phyloP scores from a whole-genome alignment of 805 yeast species.

The Monosporozyma aquatica region DNA sequence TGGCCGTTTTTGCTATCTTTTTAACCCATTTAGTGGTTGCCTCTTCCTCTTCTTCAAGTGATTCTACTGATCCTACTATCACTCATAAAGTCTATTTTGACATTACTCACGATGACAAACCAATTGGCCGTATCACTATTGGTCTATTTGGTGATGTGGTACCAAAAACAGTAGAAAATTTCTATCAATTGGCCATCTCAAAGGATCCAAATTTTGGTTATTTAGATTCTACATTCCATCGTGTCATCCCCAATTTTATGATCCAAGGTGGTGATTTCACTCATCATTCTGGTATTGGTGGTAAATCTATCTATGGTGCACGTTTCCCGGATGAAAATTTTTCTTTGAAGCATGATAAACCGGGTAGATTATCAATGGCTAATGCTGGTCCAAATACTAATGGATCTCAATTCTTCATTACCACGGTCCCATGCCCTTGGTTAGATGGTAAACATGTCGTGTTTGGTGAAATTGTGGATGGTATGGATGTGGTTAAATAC shows the following conservation, averaged over 20 bases:
- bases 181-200: conserved; percentile 69
- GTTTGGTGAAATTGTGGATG: conserved; percentile 87
- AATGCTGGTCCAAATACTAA: conserved; percentile 73
- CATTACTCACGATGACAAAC: conserved; percentile 66
- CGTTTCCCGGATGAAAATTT: conserved; percentile 66
- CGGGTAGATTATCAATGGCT: conserved; percentile 69
- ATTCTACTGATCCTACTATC: conserved; percentile 31
- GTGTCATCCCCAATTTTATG: conserved; percentile 66
- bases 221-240: conserved; percentile 56
- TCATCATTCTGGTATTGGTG: conserved; percentile 61
- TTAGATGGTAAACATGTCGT: conserved; percentile 92
- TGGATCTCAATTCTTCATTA: conserved; percentile 89
- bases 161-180: conserved; percentile 85
- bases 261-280: conserved; percentile 78
- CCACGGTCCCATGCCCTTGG: conserved; percentile 82
- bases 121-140: conserved; percentile 72
- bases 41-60: no score
- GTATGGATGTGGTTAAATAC: conserved; percentile 69
- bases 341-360: conserved; percentile 54
- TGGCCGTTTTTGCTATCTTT: not conserved
- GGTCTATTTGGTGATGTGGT: conserved; percentile 83
- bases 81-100: conserved; percentile 84
- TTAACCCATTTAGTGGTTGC: conserved; percentile 1
- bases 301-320: conserved; percentile 63
- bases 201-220: conserved; percentile 61